A percentile compares a stretch with the other conserved stretches of the same genome.
Evolutionary conservation across 148 eudicot genomes (phyloP).

Genomic region (Rhododendron ovatum): DNA sequence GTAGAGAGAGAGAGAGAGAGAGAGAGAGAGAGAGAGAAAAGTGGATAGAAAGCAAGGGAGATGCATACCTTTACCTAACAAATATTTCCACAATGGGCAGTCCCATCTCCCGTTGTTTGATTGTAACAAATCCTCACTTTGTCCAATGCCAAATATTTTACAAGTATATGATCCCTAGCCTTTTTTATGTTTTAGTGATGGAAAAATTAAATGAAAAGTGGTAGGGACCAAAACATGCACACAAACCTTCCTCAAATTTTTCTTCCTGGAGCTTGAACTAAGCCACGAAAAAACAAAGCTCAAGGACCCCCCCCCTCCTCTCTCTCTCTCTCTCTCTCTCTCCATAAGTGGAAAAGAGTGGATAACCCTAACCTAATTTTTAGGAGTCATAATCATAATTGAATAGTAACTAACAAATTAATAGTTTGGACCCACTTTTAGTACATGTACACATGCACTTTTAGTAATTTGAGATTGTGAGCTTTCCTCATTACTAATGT

Average conservation of each 20-base stretch:
- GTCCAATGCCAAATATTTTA: neutral
- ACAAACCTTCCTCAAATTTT: neutral
- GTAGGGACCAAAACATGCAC: neutral
- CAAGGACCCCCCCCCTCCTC: neutral
- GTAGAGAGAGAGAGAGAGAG: neutral
- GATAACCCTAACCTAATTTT: neutral
- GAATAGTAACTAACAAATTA: neutral
- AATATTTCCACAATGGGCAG: conserved; percentile 1
- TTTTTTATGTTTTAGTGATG: neutral
- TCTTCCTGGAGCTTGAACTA: neutral
- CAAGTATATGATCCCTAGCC: neutral
- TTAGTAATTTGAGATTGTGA: neutral
- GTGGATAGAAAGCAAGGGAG: neutral
- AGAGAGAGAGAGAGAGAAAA: too few species aligned
- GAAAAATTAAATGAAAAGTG: neutral
- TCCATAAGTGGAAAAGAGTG: neutral
- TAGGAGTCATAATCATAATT: neutral
- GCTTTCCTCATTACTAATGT: neutral
- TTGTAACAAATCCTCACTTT: neutral
- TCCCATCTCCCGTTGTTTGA: neutral
- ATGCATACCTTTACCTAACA: neutral
- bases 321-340: neutral
- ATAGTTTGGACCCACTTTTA: neutral
- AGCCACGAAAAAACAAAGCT: neutral
- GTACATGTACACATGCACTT: neutral